Conservation (phyloP, 805 yeast genomes). For the Lachancea kluyveri region DNA sequence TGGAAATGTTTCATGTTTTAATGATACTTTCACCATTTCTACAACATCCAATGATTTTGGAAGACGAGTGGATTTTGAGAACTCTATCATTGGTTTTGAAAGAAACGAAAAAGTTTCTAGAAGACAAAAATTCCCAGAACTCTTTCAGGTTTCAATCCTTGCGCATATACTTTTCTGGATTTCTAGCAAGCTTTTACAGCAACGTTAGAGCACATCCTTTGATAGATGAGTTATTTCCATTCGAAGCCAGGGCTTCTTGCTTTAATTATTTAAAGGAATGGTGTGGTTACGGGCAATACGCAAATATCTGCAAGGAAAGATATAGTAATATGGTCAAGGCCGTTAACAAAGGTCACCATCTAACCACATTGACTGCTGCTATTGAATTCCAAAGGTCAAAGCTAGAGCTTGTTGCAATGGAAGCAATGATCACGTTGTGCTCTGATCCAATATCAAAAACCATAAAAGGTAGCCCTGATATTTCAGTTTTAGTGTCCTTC, state of each 20-base stretch:
- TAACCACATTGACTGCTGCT: slow-evolving; percentile 56
- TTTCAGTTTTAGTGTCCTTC: slow-evolving; percentile 52
- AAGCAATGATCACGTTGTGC: slow-evolving; percentile 79
- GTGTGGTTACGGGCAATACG: slow-evolving; percentile 83
- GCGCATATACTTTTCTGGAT: slow-evolving; percentile 76
- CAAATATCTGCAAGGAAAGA: slow-evolving; percentile 55
- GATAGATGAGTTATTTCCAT: slow-evolving; percentile 60
- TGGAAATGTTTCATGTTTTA: slow-evolving; percentile 74
- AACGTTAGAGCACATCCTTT: slow-evolving; percentile 43
- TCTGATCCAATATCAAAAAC: slow-evolving; percentile 63
- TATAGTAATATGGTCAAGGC: slow-evolving; percentile 49
- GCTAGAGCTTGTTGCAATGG: slow-evolving; percentile 63
- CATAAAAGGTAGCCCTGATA: slow-evolving; percentile 14
- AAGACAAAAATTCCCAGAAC: slow-evolving; percentile 50
- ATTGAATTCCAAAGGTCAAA: slow-evolving; percentile 74
- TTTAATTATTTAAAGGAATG: slow-evolving; percentile 83
- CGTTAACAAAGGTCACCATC: slow-evolving; percentile 29
- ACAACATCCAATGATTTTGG: slow-evolving; percentile 41
- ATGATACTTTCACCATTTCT: slow-evolving; percentile 62
- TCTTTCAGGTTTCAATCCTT: slow-evolving; percentile 69
- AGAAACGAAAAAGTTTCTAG: slow-evolving; percentile 53
- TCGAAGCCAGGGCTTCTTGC: slow-evolving; percentile 77
- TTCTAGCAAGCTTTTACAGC: slow-evolving; percentile 66
- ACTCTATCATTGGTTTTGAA: slow-evolving; percentile 58
- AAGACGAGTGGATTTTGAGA: slow-evolving; percentile 64